Base-by-base conservation (phyloP, 176 grass and related monocot species). In the Avena insularis region DNA sequence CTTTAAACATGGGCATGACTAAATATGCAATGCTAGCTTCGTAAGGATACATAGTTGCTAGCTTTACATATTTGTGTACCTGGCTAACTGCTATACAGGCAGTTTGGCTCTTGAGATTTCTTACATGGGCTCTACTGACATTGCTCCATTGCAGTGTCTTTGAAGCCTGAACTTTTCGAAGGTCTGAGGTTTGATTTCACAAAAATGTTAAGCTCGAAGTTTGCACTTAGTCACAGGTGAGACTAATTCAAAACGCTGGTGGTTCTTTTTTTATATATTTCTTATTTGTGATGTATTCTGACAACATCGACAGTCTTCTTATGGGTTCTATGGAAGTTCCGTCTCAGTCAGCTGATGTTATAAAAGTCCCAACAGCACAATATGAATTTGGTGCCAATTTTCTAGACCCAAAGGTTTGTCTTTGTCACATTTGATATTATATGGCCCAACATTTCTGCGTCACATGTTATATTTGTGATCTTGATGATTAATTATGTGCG, bases 311-410 rank as follows among this genome's bases (percentile, higher is more conserved):
- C 88, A 96, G 92, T 81, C 90, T 99, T 89, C 92, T 94, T 80
- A 96, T 99, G 97, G 92, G 94, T 56, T 96, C 97, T 9, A 83
- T 93, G 75, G 97, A 99, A 88, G 87, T 99, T 84, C 97, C 97
- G 0, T 90, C 94, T 19, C 94, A 99, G 75, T 91, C 83, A 60
- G 36, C 82, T 74, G 97, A 99, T 38, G 91, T 74, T 76, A 91
- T 99, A 64, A 99, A 99, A 94, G 89, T 99, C 43, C 97, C 94
- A 33, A 92, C 90, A 81, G 65, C 94, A n/a, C 94, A 99, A 58
- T 99, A 99, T 50, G 97, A 99, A 85, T 99, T 99, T 63, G 97
- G 97, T 84, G 94, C 94, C 79, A 99, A 99, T 85, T 99, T 99
- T 84, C 75, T 99, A 78, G 97, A 99, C 64, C 97, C 97, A 81